phyloP scores from a whole-genome alignment of 2,329 filamentous ascomycete genomes.

The Aspergillus bombycis region DNA sequence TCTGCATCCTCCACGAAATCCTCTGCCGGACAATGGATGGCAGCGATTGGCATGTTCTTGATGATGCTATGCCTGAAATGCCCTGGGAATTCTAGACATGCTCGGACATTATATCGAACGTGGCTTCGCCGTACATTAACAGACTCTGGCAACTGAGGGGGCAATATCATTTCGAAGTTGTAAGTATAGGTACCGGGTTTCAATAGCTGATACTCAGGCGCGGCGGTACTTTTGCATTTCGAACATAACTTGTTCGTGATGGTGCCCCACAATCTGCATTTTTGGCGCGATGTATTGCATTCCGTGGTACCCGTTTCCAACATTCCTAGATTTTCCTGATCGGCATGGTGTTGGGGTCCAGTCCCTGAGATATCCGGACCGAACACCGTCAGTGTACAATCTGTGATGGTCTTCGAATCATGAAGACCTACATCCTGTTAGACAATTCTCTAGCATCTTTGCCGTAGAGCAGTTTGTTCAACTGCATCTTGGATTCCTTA shows the following conservation, averaged over 20 bases:
- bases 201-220: constrained; percentile 2
- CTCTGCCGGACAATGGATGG: constrained; percentile 18
- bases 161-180: constrained; percentile 20
- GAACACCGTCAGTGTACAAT: constrained; percentile 13
- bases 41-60: constrained; percentile 10
- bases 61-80: constrained; percentile 7
- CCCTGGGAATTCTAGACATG: constrained; percentile 13
- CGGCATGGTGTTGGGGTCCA: neutral
- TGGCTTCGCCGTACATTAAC: constrained; percentile 15
- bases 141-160: constrained; percentile 17
- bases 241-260: constrained; percentile 4
- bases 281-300: constrained; percentile 2
- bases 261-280: constrained; percentile 9
- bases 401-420: constrained; percentile 13
- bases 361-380: constrained; percentile 4
- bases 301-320: neutral
- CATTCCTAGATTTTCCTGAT: neutral
- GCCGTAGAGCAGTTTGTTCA: neutral
- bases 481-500: constrained; percentile 1
- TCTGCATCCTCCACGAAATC: constrained; percentile 19
- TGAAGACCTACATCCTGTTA: constrained; percentile 11
- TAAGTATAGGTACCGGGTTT: constrained; percentile 16
- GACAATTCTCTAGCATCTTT: neutral
- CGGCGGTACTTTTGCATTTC: neutral
- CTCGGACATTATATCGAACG: constrained; percentile 18